phyloP scores from a whole-genome alignment of 208 protist genomes.

The Trypanosoma melophagium region DNA sequence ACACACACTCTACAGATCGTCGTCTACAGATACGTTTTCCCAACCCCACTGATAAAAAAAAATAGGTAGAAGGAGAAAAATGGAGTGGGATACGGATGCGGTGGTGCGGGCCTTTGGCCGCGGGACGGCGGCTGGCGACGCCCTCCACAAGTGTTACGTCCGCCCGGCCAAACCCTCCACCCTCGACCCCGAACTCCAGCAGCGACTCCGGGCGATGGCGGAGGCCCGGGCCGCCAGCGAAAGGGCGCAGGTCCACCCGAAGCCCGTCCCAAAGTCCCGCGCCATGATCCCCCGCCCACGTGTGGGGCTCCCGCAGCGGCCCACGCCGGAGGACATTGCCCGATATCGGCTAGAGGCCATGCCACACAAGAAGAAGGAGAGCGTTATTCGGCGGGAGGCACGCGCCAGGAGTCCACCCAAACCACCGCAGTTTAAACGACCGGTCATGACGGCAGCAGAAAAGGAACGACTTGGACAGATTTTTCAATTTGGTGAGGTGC shows the following conservation, averaged over 20 bases:
- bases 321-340: constrained; percentile 57
- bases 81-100: constrained; percentile 2
- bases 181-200: constrained; percentile 73
- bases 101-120: constrained; percentile 73
- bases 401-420: constrained; percentile 19
- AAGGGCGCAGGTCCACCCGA: constrained; percentile 50
- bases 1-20: no score
- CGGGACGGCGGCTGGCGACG: constrained; percentile 84
- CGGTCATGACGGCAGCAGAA: constrained; percentile 65
- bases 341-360: constrained; percentile 66
- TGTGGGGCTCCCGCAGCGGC: constrained; percentile 41
- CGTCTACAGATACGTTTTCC: no score
- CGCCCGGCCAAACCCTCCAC: constrained; percentile 75
- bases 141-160: constrained; percentile 87
- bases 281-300: constrained; percentile 66
- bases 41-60: no score
- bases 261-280: constrained; percentile 81
- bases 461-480: constrained; percentile 83
- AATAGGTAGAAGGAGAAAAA: background rate
- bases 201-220: constrained; percentile 47
- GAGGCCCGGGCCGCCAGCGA: constrained; percentile 67
- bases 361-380: constrained; percentile 56
- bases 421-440: constrained; percentile 39
- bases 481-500: constrained; percentile 76
- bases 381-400: constrained; percentile 56